These are phyloP conservation scores for Globisporangium spinosum DNA, from an alignment of 352 stramenopile species.

Conservation along the genomic window DNA sequence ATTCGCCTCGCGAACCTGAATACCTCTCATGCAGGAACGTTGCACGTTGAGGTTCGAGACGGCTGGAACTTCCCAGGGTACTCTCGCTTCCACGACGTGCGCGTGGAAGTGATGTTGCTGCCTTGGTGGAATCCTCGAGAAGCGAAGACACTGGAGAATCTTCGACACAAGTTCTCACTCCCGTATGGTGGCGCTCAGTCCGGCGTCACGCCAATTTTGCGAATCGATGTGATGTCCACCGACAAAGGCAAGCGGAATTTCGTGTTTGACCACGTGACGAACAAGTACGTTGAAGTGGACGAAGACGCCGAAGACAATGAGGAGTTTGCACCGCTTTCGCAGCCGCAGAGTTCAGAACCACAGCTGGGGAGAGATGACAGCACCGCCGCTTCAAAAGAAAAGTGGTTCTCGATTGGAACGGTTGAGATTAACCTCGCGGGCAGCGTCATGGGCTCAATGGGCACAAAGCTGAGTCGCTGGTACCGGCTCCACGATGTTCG, in stretches of 20 bases:
- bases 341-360: conserved; percentile 18
- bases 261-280: conserved; percentile 81
- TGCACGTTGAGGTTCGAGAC: conserved; percentile 81
- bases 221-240: conserved; percentile 66
- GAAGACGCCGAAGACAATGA: conserved; percentile 54
- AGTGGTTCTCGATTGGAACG: conserved; percentile 73
- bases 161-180: conserved; percentile 78
- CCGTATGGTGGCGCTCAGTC: conserved; percentile 83
- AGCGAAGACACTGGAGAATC: conserved; percentile 59
- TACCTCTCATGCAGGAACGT: conserved; percentile 72
- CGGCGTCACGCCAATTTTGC: conserved; percentile 81
- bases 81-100: conserved; percentile 82
- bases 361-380: conserved; percentile 50
- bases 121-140: conserved; percentile 86
- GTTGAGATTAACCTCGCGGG: conserved; percentile 84
- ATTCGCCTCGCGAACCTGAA: conserved; percentile 88
- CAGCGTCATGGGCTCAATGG: conserved; percentile 76
- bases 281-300: conserved; percentile 86
- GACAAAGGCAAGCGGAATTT: conserved; percentile 76
- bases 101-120: conserved; percentile 77
- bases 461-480: conserved; percentile 77
- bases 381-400: conserved; percentile 44
- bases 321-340: conserved; percentile 9
- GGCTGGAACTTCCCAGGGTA: conserved; percentile 84
- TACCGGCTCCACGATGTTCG: conserved; percentile 78